phyloP scores from a whole-genome alignment of 768 basidiomycete genomes.

The Brasilioporus rufonigricans region DNA sequence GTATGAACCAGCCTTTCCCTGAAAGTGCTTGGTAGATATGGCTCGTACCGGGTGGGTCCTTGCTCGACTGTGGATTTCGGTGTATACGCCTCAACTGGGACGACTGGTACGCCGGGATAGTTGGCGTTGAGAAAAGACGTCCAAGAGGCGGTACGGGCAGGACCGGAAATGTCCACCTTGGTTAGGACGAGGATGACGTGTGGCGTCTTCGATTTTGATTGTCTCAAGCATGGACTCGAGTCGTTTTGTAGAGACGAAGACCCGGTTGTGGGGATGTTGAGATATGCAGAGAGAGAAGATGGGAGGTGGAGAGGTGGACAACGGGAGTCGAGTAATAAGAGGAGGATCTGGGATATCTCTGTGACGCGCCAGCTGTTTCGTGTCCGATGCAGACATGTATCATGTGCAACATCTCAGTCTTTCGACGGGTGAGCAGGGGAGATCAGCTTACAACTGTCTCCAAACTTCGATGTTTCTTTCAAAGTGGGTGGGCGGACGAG shows the following conservation, averaged over 20 bases:
- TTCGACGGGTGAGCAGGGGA: neutral
- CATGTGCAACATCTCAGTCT: neutral
- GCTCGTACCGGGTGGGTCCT: slow-evolving; percentile 51
- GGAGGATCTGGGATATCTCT: slow-evolving; percentile 85
- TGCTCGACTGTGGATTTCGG: slow-evolving; percentile 43
- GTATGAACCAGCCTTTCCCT: slow-evolving; percentile 62
- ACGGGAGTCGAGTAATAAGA: slow-evolving; percentile 86
- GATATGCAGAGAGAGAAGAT: slow-evolving; percentile 67
- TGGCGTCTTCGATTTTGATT: slow-evolving; percentile 30
- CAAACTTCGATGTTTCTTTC: slow-evolving; percentile 94
- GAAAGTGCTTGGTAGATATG: slow-evolving; percentile 66
- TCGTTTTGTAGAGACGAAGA: neutral
- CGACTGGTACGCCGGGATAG: slow-evolving; percentile 57
- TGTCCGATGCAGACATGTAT: neutral
- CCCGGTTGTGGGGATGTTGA: slow-evolving; percentile 31
- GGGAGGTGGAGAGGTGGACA: slow-evolving; percentile 88
- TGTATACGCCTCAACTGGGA: slow-evolving; percentile 77
- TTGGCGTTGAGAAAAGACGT: slow-evolving; percentile 49
- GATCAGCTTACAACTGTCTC: slow-evolving; percentile 75
- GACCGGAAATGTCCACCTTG: slow-evolving; percentile 84
- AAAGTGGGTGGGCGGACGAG: slow-evolving; percentile 72
- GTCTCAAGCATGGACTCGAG: slow-evolving; percentile 17
- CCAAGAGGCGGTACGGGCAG: slow-evolving; percentile 64
- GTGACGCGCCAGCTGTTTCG: slow-evolving; percentile 82
- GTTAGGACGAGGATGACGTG: slow-evolving; percentile 73